Evolutionary conservation across 75 land plant genomes (phyloP).

Genomic region (Cryptomeria japonica): DNA sequence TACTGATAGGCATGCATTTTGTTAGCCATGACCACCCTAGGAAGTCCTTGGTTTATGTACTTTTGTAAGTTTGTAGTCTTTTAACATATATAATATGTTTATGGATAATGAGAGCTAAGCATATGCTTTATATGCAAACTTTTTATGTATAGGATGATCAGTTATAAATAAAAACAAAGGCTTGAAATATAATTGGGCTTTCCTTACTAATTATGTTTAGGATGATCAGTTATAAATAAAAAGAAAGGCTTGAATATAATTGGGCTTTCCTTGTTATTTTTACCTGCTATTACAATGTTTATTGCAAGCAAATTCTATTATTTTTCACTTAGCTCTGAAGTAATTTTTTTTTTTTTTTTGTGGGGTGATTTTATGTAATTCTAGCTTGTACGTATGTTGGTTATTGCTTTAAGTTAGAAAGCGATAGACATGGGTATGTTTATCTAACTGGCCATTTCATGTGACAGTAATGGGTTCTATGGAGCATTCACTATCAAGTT

Average conservation of each 20-base stretch:
- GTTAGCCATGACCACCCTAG: background rate
- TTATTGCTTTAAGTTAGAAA: background rate
- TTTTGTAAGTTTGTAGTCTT: background rate
- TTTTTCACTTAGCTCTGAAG: background rate
- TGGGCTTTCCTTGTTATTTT: background rate
- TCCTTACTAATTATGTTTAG: background rate
- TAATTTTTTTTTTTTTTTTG: slow-evolving; percentile 3
- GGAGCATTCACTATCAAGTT: slow-evolving; percentile 74
- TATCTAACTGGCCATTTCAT: background rate
- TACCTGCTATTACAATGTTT: background rate
- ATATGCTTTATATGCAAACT: background rate
- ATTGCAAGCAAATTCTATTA: background rate
- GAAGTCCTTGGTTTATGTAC: background rate
- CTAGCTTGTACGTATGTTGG: background rate
- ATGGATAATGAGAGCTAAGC: background rate
- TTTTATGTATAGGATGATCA: background rate
- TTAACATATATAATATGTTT: background rate
- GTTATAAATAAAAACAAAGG: background rate
- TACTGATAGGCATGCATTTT: background rate
- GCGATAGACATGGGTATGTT: background rate
- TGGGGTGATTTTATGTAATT: background rate
- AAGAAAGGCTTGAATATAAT: background rate
- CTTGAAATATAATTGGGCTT: background rate
- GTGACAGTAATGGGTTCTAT: slow-evolving; percentile 87
- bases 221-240: background rate